These are phyloP conservation scores for Bocquillonia castaneifolia DNA, from an alignment of 441 rosid genomes.

Conservation along the genomic window DNA sequence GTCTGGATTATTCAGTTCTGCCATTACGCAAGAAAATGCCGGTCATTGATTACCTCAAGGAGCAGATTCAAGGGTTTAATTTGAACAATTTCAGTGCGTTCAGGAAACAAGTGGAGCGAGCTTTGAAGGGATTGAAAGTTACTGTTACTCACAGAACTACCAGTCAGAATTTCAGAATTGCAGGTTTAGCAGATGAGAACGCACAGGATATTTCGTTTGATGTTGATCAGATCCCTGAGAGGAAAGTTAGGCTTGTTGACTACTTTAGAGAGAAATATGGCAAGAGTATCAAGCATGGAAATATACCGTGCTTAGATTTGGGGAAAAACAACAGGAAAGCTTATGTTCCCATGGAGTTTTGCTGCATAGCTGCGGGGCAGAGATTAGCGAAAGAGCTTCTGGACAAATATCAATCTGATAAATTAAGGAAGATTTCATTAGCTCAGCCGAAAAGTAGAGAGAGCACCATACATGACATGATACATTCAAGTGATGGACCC, in stretches of 20 bases:
- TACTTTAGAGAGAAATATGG: constrained; percentile 50
- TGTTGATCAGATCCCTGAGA: constrained; percentile 22
- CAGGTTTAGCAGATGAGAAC: constrained; percentile 37
- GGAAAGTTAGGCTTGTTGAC: constrained; percentile 33
- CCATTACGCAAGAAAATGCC: constrained; percentile 53
- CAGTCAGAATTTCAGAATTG: constrained; percentile 42
- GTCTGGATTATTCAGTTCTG: constrained; percentile 71
- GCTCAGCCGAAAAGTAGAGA: constrained; percentile 40
- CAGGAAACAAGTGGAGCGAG: constrained; percentile 32
- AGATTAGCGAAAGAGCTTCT: constrained; percentile 51
- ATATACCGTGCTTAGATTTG: constrained; percentile 61
- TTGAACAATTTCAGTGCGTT: constrained; percentile 23
- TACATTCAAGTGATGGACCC: constrained; percentile 45
- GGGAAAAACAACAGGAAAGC: constrained; percentile 41
- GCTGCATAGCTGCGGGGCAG: constrained; percentile 58
- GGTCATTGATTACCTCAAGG: constrained; percentile 44
- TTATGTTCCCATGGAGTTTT: constrained; percentile 71
- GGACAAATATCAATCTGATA: constrained; percentile 28
- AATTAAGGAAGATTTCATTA: constrained; percentile 46
- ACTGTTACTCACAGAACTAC: constrained; percentile 46
- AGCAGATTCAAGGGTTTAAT: constrained; percentile 32
- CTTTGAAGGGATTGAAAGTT: constrained; percentile 48
- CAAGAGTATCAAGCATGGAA: constrained; percentile 36
- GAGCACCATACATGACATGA: constrained; percentile 40
- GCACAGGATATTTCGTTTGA: constrained; percentile 32